Evolutionary conservation across 2,329 filamentous ascomycete genomes (phyloP).

Genomic region (Neopestalotiopsis clavispora): DNA sequence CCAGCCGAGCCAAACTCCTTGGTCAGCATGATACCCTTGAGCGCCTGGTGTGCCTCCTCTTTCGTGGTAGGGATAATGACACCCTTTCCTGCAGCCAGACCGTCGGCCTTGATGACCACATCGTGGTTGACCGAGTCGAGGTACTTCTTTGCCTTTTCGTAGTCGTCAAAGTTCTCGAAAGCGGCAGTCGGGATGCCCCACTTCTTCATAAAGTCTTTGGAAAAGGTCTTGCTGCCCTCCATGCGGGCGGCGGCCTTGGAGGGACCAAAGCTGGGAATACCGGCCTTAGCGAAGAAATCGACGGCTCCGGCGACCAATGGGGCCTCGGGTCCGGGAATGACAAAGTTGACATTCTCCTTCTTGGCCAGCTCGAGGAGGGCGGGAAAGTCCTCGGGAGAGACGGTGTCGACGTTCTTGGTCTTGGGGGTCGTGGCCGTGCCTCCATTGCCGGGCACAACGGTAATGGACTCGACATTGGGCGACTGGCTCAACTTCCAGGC

Average conservation of each 20-base stretch:
- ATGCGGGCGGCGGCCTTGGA: conserved; percentile 83
- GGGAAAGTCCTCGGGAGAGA: conserved; percentile 78
- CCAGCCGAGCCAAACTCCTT: conserved; percentile 87
- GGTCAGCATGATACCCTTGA: conserved; percentile 90
- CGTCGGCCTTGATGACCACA: conserved; percentile 92
- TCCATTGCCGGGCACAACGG: conserved; percentile 79
- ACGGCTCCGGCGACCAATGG: conserved; percentile 93
- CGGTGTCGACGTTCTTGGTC: conserved; percentile 70
- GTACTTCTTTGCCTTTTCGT: conserved; percentile 74
- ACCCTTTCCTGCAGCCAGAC: conserved; percentile 92
- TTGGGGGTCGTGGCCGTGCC: conserved; percentile 77
- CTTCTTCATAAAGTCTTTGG: conserved; percentile 96
- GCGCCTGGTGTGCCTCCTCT: conserved; percentile 79
- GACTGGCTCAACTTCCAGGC: conserved; percentile 94
- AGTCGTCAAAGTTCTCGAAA: conserved; percentile 87
- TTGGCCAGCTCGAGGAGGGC: conserved; percentile 77
- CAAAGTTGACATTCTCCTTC: conserved; percentile 76
- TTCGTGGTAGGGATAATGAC: conserved; percentile 86
- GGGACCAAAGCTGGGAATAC: conserved; percentile 85
- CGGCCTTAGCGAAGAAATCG: conserved; percentile 71
- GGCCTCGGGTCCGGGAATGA: conserved; percentile 89
- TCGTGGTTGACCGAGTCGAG: conserved; percentile 72
- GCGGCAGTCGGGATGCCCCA: conserved; percentile 88
- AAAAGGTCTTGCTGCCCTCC: conserved; percentile 96
- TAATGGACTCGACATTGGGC: conserved; percentile 75